phyloP scores from a whole-genome alignment of 2,329 filamentous ascomycete genomes.

The Claviceps spartinae region DNA sequence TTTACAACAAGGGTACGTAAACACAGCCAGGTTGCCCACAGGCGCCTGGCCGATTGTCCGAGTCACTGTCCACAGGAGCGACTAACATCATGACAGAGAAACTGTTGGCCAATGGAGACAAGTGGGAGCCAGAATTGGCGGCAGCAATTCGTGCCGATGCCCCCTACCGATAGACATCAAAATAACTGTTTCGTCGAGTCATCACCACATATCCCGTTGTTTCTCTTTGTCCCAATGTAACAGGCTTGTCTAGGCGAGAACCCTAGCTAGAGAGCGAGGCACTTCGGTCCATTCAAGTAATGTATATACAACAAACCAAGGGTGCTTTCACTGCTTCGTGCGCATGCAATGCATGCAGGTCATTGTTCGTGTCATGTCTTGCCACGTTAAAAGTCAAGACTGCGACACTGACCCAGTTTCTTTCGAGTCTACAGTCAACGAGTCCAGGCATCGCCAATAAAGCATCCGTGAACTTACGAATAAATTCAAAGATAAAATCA shows the following conservation, averaged over 20 bases:
- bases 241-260: not conserved
- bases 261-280: not conserved
- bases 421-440: no score
- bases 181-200: not conserved
- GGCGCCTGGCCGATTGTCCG: no score
- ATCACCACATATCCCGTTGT: not conserved
- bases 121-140: slow-evolving; percentile 96
- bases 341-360: not conserved
- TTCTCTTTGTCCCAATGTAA: slow-evolving; percentile 1
- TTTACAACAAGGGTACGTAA: slow-evolving; percentile 76
- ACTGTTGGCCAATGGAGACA: slow-evolving; percentile 76
- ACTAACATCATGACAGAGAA: slow-evolving; percentile 46
- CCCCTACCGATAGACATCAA: slow-evolving; percentile 58
- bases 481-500: no score
- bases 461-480: no score
- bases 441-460: no score
- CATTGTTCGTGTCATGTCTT: not conserved
- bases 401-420: not conserved
- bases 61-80: not conserved
- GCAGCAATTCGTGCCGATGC: slow-evolving; percentile 86
- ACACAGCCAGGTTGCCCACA: not conserved
- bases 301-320: not conserved
- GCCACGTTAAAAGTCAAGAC: not conserved
- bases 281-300: not conserved
- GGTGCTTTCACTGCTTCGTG: not conserved